phyloP scores from a whole-genome alignment of 2,329 filamentous ascomycete genomes.

The Aspergillus tubingensis region DNA sequence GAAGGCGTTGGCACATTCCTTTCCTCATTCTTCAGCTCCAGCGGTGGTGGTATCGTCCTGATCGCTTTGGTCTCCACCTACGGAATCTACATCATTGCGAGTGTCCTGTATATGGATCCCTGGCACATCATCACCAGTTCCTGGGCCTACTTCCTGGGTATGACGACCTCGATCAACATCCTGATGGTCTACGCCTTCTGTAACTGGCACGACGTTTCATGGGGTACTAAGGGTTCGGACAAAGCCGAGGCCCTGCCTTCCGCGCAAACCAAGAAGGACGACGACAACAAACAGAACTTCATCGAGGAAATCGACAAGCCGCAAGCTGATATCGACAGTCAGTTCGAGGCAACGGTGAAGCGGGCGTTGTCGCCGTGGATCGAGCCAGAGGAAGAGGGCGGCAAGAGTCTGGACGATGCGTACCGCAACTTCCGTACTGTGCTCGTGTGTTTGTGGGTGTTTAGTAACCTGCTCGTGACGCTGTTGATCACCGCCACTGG shows the following conservation, averaged over 20 bases:
- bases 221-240: constrained; percentile 99
- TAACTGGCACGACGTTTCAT: constrained; percentile 99
- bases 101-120: constrained; percentile 95
- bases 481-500: constrained; percentile 87
- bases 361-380: constrained; percentile 84
- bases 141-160: constrained; percentile 76
- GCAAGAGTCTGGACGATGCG: constrained; percentile 92
- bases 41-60: constrained; percentile 80
- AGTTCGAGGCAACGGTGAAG: constrained; percentile 95
- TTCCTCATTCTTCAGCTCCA: constrained; percentile 76
- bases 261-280: constrained; percentile 81
- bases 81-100: constrained; percentile 94
- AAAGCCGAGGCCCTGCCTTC: constrained; percentile 91
- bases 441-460: constrained; percentile 89
- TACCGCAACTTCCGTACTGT: constrained; percentile 99
- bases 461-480: constrained; percentile 84
- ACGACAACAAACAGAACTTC: constrained; percentile 74
- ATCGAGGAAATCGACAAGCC: constrained; percentile 96
- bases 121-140: constrained; percentile 99
- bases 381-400: constrained; percentile 72
- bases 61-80: constrained; percentile 92
- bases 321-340: constrained; percentile 96
- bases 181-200: constrained; percentile 99
- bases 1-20: constrained; percentile 67
- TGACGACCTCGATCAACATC: constrained; percentile 99